A percentile compares a stretch with the other conserved stretches of the same genome.
Conservation (phyloP, 768 basidiomycete species). For the Rhodotorula diobovata region DNA sequence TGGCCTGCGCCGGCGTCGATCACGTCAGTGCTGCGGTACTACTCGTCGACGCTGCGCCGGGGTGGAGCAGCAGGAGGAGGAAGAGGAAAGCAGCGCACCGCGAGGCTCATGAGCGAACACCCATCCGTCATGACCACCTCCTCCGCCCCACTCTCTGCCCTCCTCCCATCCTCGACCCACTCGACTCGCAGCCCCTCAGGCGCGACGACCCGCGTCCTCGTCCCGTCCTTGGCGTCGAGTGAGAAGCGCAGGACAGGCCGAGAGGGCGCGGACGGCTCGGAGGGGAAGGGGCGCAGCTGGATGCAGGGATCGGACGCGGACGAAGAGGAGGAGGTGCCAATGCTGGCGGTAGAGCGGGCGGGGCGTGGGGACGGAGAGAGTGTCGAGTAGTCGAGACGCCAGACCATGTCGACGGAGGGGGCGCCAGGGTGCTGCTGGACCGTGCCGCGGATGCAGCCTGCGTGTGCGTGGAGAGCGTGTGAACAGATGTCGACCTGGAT, state of each 20-base stretch:
- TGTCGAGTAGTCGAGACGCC: conserved; percentile 27
- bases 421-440: background rate
- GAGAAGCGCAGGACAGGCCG: conserved; percentile 3
- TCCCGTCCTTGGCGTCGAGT: conserved; percentile 17
- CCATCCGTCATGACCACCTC: conserved; percentile 35
- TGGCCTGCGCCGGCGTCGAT: conserved; percentile 4
- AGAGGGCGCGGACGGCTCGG: background rate
- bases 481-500: background rate
- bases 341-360: no score
- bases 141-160: background rate
- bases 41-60: no score
- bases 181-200: background rate
- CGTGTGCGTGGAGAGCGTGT: background rate
- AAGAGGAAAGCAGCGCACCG: background rate
- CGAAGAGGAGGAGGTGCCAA: no score
- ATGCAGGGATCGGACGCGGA: background rate
- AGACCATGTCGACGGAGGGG: background rate
- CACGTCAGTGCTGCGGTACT: no score
- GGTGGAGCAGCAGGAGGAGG: background rate
- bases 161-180: background rate
- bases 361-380: background rate
- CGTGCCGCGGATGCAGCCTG: conserved; percentile 22
- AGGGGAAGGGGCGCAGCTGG: background rate
- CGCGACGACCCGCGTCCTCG: background rate
- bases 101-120: conserved; percentile 16